Evolutionary conservation across 805 yeast species (phyloP).

Genomic region (Ogataea saltuana): DNA sequence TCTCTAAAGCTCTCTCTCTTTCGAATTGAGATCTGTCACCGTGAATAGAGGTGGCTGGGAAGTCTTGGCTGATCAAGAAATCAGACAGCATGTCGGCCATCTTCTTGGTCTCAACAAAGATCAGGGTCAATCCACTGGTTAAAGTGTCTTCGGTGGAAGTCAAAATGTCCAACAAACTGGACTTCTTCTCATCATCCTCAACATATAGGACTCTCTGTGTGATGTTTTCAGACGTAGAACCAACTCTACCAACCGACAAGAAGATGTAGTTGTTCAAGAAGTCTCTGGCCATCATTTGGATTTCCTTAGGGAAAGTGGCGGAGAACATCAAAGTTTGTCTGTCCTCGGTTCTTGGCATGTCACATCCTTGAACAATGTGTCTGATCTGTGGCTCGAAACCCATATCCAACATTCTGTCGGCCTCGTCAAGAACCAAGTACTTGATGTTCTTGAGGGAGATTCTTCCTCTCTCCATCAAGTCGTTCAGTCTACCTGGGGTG

Average conservation of each 20-base stretch:
- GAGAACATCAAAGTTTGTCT: slow-evolving; percentile 99
- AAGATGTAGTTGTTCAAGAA: slow-evolving; percentile 94
- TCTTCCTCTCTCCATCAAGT: slow-evolving; percentile 91
- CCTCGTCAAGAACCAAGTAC: slow-evolving; percentile 95
- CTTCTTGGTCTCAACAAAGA: slow-evolving; percentile 97
- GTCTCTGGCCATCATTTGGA: slow-evolving; percentile 95
- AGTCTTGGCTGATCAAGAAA: slow-evolving; percentile 81
- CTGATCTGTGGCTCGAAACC: slow-evolving; percentile 99
- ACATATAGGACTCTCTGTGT: slow-evolving; percentile 92
- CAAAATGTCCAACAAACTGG: slow-evolving; percentile 84
- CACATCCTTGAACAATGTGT: slow-evolving; percentile 96
- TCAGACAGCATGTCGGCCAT: slow-evolving; percentile 97
- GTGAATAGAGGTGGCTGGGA: slow-evolving; percentile 98
- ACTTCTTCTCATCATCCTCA: slow-evolving; percentile 90
- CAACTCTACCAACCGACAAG: slow-evolving; percentile 97
- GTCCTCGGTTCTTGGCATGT: slow-evolving; percentile 88
- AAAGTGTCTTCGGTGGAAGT: slow-evolving; percentile 62
- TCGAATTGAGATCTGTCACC: slow-evolving; percentile 98
- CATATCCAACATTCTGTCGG: slow-evolving; percentile 99
- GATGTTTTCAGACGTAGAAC: slow-evolving; percentile 97
- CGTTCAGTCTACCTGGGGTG: slow-evolving; percentile 98
- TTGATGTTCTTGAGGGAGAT: slow-evolving; percentile 87
- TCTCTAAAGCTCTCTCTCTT: slow-evolving; percentile 95
- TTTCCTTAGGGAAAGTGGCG: slow-evolving; percentile 98
- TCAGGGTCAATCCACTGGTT: slow-evolving; percentile 76